These are phyloP conservation scores for Aschersonia sp. DNA, from an alignment of 2,329 filamentous ascomycete species.

Conservation along the genomic window DNA sequence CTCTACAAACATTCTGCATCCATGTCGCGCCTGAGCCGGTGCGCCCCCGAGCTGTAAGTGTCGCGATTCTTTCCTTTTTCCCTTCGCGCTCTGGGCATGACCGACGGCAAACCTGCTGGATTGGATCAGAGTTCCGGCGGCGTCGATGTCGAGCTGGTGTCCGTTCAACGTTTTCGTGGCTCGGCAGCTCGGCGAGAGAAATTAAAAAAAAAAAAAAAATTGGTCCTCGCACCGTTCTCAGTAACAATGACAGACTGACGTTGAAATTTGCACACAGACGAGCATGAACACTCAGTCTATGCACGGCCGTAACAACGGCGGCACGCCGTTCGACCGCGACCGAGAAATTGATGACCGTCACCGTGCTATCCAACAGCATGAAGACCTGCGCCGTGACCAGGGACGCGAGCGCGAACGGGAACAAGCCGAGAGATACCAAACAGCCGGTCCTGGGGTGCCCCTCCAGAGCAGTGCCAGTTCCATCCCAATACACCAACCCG, in stretches of 20 bases:
- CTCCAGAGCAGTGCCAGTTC: slow-evolving; percentile 82
- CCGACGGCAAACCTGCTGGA: too few relatives aligned
- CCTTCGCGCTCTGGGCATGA: slow-evolving; percentile 7
- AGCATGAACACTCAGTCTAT: slow-evolving; percentile 33
- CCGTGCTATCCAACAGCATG: slow-evolving; percentile 29
- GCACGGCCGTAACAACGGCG: slow-evolving; percentile 21
- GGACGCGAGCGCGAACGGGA: slow-evolving; percentile 40
- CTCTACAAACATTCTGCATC: slow-evolving; percentile 15
- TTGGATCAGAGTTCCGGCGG: too few relatives aligned
- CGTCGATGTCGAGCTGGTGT: too few relatives aligned
- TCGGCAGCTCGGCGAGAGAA: too few relatives aligned
- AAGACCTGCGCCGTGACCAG: slow-evolving; percentile 32
- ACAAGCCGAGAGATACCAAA: slow-evolving; percentile 46
- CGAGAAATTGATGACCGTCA: slow-evolving; percentile 33
- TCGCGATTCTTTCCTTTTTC: slow-evolving; percentile 5
- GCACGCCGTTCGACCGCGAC: slow-evolving; percentile 30
- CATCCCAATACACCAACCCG: slow-evolving; percentile 86
- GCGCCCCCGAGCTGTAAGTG: slow-evolving; percentile 21
- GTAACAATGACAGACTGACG: too few relatives aligned
- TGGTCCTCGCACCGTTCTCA: too few relatives aligned
- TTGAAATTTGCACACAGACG: slow-evolving; percentile 3
- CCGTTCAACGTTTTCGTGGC: too few relatives aligned
- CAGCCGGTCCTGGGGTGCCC: slow-evolving; percentile 21
- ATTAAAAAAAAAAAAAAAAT: too few relatives aligned
- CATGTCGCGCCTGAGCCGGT: slow-evolving; percentile 15